A percentile compares a stretch with the other conserved stretches of the same genome.
Evolutionary conservation across 73 alveolate genomes (phyloP).

Genomic region (Symbiodinium natans): DNA sequence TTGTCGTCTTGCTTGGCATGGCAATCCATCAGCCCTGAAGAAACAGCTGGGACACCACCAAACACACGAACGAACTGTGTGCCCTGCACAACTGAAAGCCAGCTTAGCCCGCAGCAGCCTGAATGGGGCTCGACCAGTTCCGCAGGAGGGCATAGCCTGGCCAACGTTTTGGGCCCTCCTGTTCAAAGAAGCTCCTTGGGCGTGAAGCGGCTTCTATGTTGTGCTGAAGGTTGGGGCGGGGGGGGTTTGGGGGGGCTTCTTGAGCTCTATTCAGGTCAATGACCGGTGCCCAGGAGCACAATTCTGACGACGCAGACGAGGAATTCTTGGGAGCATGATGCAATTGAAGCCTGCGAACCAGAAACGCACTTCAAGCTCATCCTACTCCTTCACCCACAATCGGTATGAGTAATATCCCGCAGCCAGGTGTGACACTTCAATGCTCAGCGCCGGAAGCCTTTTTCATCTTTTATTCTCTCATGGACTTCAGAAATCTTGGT

Average conservation of each 20-base stretch:
- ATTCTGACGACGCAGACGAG: neutral
- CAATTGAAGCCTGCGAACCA: neutral
- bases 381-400: no score
- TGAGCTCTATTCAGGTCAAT: neutral
- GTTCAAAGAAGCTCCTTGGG: no score
- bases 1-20: neutral
- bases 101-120: constrained; percentile 34
- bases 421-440: no score
- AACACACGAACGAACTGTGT: no score
- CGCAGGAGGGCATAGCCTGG: constrained; percentile 62
- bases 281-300: neutral
- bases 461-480: neutral
- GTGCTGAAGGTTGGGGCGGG: neutral
- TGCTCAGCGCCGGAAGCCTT: no score
- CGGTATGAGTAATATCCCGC: no score
- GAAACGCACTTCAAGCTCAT: no score
- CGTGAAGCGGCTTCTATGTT: neutral
- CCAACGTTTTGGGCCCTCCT: neutral
- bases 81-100: no score
- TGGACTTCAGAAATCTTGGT: neutral
- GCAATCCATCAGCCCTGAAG: no score
- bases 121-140: constrained; percentile 18
- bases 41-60: neutral
- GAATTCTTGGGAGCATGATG: neutral
- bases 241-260: neutral